Evolutionary conservation across 768 basidiomycete genomes (phyloP).

Genomic region (Tulasnella calospora): DNA sequence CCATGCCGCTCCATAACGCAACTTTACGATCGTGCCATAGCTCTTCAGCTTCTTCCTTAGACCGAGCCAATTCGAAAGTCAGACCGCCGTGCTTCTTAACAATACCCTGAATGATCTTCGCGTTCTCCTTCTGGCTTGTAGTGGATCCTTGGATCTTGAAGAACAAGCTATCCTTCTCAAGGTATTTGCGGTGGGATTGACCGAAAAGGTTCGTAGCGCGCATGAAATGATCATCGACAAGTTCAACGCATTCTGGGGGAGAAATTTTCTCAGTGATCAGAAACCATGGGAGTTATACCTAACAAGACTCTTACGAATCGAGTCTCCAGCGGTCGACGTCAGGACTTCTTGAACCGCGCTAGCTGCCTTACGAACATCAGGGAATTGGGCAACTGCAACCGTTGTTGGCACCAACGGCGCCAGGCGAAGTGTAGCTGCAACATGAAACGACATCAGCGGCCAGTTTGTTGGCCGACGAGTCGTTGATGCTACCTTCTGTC

Average conservation of each 20-base stretch:
- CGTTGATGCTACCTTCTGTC: slow-evolving; percentile 58
- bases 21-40: slow-evolving; percentile 87
- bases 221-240: slow-evolving; percentile 80
- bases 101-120: slow-evolving; percentile 55
- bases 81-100: slow-evolving; percentile 62
- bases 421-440: slow-evolving; percentile 70
- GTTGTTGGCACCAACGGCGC: slow-evolving; percentile 75
- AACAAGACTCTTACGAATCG: slow-evolving; percentile 56
- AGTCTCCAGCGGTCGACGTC: slow-evolving; percentile 58
- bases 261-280: background rate
- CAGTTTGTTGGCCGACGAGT: background rate
- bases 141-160: slow-evolving; percentile 86
- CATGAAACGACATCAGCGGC: background rate
- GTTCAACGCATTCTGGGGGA: slow-evolving; percentile 72
- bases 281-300: slow-evolving; percentile 8
- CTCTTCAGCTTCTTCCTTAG: slow-evolving; percentile 67
- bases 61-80: slow-evolving; percentile 66
- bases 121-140: slow-evolving; percentile 52
- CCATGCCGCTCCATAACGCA: slow-evolving; percentile 66
- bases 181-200: slow-evolving; percentile 52
- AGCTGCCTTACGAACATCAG: slow-evolving; percentile 69
- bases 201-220: slow-evolving; percentile 66
- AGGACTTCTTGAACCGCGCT: slow-evolving; percentile 78
- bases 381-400: slow-evolving; percentile 86
- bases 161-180: slow-evolving; percentile 73